Base-by-base conservation (phyloP, 2,329 filamentous ascomycete species). In the Calycina herbarum region DNA sequence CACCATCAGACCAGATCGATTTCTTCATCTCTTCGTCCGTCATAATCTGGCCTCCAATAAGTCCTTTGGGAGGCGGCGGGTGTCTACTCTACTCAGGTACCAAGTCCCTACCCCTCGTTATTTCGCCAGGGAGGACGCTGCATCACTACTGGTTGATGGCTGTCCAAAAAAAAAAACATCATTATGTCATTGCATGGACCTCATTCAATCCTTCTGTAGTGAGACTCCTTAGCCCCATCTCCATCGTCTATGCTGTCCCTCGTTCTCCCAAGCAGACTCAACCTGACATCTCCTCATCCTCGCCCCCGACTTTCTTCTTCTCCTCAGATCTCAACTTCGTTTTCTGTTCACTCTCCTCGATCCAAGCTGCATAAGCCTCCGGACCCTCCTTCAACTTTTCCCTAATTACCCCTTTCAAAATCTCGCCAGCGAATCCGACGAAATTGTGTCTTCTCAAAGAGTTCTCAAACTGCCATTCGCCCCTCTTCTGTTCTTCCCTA, bases 381-480 rank as follows among this genome's bases (percentile, higher is more conserved):
- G 85, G 81, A 0, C 86, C 89, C 69, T 89, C 84, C 66, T 83
- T 81, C 51, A 96, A 76, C 82, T 96, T 97, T 67, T 81, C 78
- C 69, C 80, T 83, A n/a, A 93, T 90, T 3, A 97, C 94, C 0
- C 88, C 91, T 82, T 95, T 96, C 72, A 97, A 81, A 67, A 97
- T 83, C 81, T 97, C 93, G 13, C 92, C 93, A 2, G 94, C 91
- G 74, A 99, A 97, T 0, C 93, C 94, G 0, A 99, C 92, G 81
- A 99, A 99, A 79, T 99, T 99, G 78, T 97, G 94, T 73, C 91
- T 83, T 67, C 95, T 82, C 74, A 99, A 82, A 11, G 93, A 91
- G 79, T 99, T 99, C 84, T 99, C 95, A 84, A 95, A 97, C 76
- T 88, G 85, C 95, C 95, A 99, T 69, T 89, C 91, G 65, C 84